These are phyloP conservation scores for Endotrypanum monterogeii DNA, from an alignment of 208 protist genomes.

Conservation along the genomic window DNA sequence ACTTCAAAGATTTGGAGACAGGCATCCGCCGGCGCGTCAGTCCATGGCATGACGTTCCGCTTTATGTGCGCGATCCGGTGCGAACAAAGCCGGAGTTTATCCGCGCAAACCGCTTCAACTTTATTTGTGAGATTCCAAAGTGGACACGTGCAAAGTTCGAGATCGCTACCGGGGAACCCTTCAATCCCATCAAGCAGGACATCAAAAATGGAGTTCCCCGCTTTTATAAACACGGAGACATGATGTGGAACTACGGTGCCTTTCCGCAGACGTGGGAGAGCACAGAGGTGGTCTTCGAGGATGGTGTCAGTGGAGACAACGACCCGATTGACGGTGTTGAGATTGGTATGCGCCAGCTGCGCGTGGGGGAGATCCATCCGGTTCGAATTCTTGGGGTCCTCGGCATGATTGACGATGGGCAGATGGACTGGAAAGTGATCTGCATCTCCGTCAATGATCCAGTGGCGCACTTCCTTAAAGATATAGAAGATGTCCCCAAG, in stretches of 20 bases:
- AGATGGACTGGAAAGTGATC: slow-evolving; percentile 96
- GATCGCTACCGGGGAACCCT: slow-evolving; percentile 93
- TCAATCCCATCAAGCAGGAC: slow-evolving; percentile 97
- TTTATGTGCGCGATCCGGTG: slow-evolving; percentile 85
- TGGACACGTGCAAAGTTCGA: slow-evolving; percentile 96
- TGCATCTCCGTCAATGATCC: slow-evolving; percentile 92
- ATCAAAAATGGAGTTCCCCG: slow-evolving; percentile 95
- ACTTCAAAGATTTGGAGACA: slow-evolving; percentile 88
- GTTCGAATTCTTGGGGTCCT: slow-evolving; percentile 92
- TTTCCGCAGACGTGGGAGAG: slow-evolving; percentile 97
- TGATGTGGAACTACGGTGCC: slow-evolving; percentile 97
- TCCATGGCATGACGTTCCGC: slow-evolving; percentile 93
- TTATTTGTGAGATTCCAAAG: slow-evolving; percentile 95
- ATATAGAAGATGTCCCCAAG: slow-evolving; percentile 90
- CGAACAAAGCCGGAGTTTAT: slow-evolving; percentile 83
- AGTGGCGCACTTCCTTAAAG: slow-evolving; percentile 86
- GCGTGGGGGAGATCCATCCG: slow-evolving; percentile 77
- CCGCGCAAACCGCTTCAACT: slow-evolving; percentile 90
- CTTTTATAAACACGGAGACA: slow-evolving; percentile 96
- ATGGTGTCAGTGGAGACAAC: slow-evolving; percentile 86
- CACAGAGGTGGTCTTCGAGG: slow-evolving; percentile 87
- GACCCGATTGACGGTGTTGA: slow-evolving; percentile 93
- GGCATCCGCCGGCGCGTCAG: slow-evolving; percentile 74
- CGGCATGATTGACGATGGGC: slow-evolving; percentile 94
- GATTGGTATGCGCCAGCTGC: slow-evolving; percentile 88